Conservation (phyloP, 352 stramenopile genomes). For the Globisporangium okanoganense region DNA sequence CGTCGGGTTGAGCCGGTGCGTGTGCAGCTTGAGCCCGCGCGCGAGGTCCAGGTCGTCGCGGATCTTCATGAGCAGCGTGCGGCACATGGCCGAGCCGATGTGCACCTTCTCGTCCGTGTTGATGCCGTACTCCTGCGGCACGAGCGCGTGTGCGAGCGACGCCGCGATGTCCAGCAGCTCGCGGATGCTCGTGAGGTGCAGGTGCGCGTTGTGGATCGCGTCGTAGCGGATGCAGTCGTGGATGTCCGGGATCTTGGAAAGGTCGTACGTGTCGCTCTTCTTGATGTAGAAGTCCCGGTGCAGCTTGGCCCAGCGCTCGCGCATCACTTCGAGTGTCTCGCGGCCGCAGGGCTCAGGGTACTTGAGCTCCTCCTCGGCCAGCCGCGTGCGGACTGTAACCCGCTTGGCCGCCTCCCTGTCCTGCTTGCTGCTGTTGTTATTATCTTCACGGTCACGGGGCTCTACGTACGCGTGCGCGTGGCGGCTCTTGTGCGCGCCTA, state of each 20-base stretch:
- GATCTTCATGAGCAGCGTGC: conserved; percentile 86
- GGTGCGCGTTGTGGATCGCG: conserved; percentile 96
- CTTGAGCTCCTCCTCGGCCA: conserved; percentile 54
- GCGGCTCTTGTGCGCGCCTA: conserved; percentile 25
- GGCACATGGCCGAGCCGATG: conserved; percentile 86
- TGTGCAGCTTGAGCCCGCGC: conserved; percentile 64
- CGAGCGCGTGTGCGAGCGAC: conserved; percentile 86
- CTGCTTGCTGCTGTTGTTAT: conserved; percentile 32
- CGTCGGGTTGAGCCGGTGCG: conserved; percentile 75
- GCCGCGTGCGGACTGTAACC: conserved; percentile 13
- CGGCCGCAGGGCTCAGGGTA: conserved; percentile 80
- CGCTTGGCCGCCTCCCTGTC: conserved; percentile 11
- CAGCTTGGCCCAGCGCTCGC: conserved; percentile 91
- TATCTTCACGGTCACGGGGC: conserved; percentile 23
- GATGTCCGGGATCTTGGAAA: conserved; percentile 98
- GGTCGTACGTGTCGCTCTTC: conserved; percentile 91
- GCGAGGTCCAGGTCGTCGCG: conserved; percentile 84
- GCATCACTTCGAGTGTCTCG: conserved; percentile 86
- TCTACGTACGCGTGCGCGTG: conserved; percentile 59
- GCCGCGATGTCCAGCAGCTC: conserved; percentile 95
- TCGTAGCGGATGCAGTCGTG: conserved; percentile 98
- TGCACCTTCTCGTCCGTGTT: conserved; percentile 84
- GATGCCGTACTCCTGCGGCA: conserved; percentile 89
- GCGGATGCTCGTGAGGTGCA: conserved; percentile 91
- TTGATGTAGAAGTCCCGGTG: conserved; percentile 96